A percentile compares a stretch with the other conserved stretches of the same genome.
Evolutionary conservation across 225 moss, liverwort and hornwort species (phyloP).

Genomic region (Rhytidiadelphus loreus): DNA sequence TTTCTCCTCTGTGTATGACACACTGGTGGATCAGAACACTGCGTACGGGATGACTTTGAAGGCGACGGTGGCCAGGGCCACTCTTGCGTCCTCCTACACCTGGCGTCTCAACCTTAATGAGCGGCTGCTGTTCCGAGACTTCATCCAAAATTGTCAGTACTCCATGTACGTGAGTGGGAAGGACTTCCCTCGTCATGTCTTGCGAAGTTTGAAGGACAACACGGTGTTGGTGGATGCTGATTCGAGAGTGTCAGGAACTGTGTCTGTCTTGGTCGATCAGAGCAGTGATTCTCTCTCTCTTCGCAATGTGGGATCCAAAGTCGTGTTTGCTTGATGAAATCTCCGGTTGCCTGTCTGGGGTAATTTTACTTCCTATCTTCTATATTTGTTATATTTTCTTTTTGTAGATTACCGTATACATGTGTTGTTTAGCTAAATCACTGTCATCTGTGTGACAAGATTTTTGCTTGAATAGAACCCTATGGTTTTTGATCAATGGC

Average conservation of each 20-base stretch:
- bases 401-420: background rate
- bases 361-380: background rate
- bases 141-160: conserved; percentile 66
- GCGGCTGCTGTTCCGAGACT: conserved; percentile 53
- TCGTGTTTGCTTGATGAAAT: conserved; percentile 8
- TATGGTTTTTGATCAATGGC: background rate
- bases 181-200: conserved; percentile 35
- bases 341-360: background rate
- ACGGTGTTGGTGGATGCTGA: conserved; percentile 57
- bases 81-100: conserved; percentile 38
- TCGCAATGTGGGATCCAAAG: background rate
- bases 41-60: conserved; percentile 79
- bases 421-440: background rate
- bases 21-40: conserved; percentile 66
- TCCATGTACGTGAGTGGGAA: conserved; percentile 41
- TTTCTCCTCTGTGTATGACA: conserved; percentile 46
- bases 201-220: conserved; percentile 56
- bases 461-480: background rate
- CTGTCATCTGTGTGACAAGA: background rate
- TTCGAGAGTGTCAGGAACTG: conserved; percentile 37
- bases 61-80: conserved; percentile 59
- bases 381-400: background rate
- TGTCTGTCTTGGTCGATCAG: conserved; percentile 65
- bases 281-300: conserved; percentile 54
- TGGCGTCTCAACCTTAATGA: conserved; percentile 62